These are phyloP conservation scores for Macrocybe gigantea DNA, from an alignment of 768 basidiomycete genomes.

Conservation along the genomic window DNA sequence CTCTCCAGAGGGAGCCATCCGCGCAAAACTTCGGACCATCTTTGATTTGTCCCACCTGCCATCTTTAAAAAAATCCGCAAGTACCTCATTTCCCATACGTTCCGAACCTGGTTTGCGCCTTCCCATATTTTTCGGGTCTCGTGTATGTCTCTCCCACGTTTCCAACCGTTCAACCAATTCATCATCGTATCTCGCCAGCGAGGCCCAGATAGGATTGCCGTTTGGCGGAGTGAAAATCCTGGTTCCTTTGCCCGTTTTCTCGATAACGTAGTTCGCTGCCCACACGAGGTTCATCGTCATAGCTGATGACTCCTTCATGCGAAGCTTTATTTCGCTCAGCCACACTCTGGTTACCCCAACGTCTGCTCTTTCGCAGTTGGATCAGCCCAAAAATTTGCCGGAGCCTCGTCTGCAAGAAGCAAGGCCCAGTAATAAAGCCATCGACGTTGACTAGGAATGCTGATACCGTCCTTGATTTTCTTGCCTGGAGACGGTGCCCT, in stretches of 20 bases:
- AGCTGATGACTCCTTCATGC: constrained; percentile 51
- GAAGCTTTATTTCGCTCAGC: constrained; percentile 50
- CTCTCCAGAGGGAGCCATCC: constrained; percentile 38
- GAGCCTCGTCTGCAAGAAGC: constrained; percentile 50
- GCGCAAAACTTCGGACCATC: constrained; percentile 76
- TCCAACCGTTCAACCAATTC: constrained; percentile 58
- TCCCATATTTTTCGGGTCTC: constrained; percentile 34
- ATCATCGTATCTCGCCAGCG: constrained; percentile 79
- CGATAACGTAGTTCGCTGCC: constrained; percentile 45
- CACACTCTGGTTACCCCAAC: constrained; percentile 39
- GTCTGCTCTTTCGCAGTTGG: neutral
- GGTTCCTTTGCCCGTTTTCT: constrained; percentile 9
- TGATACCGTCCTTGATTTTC: constrained; percentile 53
- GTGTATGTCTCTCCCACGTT: constrained; percentile 52
- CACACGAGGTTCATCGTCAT: constrained; percentile 47
- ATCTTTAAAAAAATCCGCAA: constrained; percentile 40
- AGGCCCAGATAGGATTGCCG: constrained; percentile 49
- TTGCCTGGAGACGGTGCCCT: constrained; percentile 31
- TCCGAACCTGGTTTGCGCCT: constrained; percentile 27
- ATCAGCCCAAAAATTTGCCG: constrained; percentile 38
- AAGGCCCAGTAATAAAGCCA: constrained; percentile 78
- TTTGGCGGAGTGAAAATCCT: constrained; percentile 2
- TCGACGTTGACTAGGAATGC: constrained; percentile 76
- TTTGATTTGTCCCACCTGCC: constrained; percentile 68
- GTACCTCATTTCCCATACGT: constrained; percentile 25